Percentiles rank a stretch among this genome's conserved stretches.
Conservation (phyloP, 805 yeast species). For the Lipomyces starkeyi region DNA sequence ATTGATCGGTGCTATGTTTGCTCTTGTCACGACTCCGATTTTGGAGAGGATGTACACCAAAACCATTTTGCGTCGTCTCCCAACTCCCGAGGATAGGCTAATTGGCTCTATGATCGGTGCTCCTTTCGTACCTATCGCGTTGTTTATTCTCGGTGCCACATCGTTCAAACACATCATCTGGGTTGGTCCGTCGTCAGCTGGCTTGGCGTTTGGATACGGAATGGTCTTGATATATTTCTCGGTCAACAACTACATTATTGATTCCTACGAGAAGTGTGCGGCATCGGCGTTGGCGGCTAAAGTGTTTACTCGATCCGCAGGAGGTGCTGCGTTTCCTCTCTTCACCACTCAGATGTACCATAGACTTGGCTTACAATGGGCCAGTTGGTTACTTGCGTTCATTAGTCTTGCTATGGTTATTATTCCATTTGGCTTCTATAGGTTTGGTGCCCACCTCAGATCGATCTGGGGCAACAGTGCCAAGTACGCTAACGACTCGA, state of each 20-base stretch:
- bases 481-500: conserved; percentile 20
- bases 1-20: conserved; percentile 80
- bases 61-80: conserved; percentile 45
- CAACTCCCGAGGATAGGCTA: conserved; percentile 64
- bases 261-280: conserved; percentile 72
- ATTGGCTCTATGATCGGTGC: conserved; percentile 57
- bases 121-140: conserved; percentile 55
- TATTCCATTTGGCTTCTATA: conserved; percentile 57
- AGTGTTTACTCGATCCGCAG: conserved; percentile 63
- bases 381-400: conserved; percentile 59
- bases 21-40: conserved; percentile 74
- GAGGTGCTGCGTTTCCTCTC: conserved; percentile 65
- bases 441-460: conserved; percentile 52
- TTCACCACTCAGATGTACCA: conserved; percentile 63
- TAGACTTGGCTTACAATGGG: conserved; percentile 59
- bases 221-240: conserved; percentile 66
- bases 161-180: conserved; percentile 54
- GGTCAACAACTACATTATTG: conserved; percentile 76
- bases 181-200: conserved; percentile 64
- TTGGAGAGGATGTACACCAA: conserved; percentile 67
- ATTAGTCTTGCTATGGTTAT: conserved; percentile 57
- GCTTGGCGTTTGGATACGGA: conserved; percentile 60
- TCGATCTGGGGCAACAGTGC: conserved; percentile 39
- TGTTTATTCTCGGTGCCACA: conserved; percentile 68
- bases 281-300: conserved; percentile 73